These are phyloP conservation scores for Striga hermonthica DNA, from an alignment of 305 asterid species.

Conservation along the genomic window DNA sequence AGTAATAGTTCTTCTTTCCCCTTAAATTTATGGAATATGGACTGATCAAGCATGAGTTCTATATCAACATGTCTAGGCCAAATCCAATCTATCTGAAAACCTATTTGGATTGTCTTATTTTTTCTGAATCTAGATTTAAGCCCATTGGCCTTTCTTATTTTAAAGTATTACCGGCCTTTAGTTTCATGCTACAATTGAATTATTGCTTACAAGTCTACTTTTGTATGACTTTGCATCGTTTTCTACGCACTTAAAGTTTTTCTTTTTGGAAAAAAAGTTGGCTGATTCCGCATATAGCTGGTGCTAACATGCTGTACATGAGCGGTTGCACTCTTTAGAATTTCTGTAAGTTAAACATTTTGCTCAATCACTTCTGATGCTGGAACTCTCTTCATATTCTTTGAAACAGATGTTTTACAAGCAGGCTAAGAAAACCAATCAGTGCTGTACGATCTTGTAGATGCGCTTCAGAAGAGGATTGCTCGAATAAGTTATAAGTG, in stretches of 20 bases:
- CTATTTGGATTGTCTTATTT: no score
- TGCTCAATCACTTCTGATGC: slow-evolving; percentile 17
- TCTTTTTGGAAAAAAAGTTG: no score
- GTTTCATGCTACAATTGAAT: no score
- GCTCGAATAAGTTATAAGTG: neutral
- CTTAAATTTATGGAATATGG: no score
- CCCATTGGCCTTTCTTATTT: no score
- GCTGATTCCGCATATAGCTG: neutral
- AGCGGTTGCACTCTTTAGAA: neutral
- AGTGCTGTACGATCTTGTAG: slow-evolving; percentile 78
- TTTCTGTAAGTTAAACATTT: neutral
- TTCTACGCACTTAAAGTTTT: no score
- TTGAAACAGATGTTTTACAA: slow-evolving; percentile 91
- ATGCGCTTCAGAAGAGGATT: slow-evolving; percentile 34
- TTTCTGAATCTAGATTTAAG: no score
- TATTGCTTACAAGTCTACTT: neutral
- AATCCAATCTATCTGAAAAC: no score
- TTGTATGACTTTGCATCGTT: neutral
- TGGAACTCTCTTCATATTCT: neutral
- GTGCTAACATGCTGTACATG: neutral
- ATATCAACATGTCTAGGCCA: no score
- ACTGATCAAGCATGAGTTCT: no score
- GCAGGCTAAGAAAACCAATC: slow-evolving; percentile 94
- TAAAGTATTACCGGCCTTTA: no score
- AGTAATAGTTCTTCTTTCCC: no score